A percentile compares a stretch with the other conserved stretches of the same genome.
Evolutionary conservation across 257 asterid species (phyloP).

Genomic region (Solanum paucissectum): DNA sequence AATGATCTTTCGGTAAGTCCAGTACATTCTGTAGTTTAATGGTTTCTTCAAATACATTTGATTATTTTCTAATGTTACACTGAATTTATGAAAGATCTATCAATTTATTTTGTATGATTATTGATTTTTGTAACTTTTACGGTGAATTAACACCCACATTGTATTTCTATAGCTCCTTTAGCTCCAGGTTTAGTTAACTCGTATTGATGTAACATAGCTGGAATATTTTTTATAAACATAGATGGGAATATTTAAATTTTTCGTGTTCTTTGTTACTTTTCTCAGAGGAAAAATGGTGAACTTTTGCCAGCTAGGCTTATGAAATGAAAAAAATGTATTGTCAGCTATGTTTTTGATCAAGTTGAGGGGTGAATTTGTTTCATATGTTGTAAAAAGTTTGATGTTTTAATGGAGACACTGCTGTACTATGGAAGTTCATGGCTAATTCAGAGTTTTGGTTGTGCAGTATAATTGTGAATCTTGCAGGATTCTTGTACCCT

Average conservation of each 20-base stretch:
- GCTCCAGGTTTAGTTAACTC: neutral
- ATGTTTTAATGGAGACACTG: neutral
- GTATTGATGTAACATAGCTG: neutral
- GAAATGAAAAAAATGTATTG: neutral
- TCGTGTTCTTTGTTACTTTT: neutral
- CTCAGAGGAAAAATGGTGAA: neutral
- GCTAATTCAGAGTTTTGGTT: neutral
- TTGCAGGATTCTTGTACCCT: neutral
- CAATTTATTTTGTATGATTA: neutral
- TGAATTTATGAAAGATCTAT: neutral
- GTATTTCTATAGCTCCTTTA: neutral
- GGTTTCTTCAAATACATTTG: neutral
- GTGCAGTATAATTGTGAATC: neutral
- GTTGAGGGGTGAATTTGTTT: neutral
- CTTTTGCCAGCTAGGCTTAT: neutral
- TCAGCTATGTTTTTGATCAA: neutral
- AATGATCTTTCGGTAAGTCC: slow-evolving; percentile 22
- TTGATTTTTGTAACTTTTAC: neutral
- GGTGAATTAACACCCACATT: neutral
- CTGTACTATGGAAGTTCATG: neutral
- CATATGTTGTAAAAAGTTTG: neutral
- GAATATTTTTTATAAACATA: neutral
- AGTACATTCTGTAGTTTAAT: neutral
- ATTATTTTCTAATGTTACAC: neutral
- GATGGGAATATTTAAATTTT: neutral